A percentile compares a stretch with the other conserved stretches of the same genome.
Evolutionary conservation across 306 rosid genomes (phyloP).

Genomic region (Castanea sativa): DNA sequence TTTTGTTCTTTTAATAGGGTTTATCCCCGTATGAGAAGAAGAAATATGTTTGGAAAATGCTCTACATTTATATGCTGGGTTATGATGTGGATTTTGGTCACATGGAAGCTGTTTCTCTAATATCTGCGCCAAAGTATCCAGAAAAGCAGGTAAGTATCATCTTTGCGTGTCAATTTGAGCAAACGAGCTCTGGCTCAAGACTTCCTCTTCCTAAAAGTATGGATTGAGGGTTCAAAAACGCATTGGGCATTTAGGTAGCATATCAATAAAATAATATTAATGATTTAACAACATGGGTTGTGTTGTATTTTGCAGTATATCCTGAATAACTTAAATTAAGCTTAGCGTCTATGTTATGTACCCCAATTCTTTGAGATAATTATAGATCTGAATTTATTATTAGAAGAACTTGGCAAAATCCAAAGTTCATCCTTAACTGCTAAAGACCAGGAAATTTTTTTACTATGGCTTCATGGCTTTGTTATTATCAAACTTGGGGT

Average conservation of each 20-base stretch:
- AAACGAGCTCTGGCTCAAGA: no score
- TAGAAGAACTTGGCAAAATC: background rate
- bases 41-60: slow-evolving; percentile 99
- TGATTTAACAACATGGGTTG: background rate
- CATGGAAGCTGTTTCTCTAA: slow-evolving; percentile 98
- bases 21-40: slow-evolving; percentile 93
- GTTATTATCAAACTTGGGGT: background rate
- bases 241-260: no score
- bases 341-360: background rate
- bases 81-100: slow-evolving; percentile 99
- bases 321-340: background rate
- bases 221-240: no score
- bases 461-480: background rate
- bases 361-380: background rate
- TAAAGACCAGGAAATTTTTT: background rate
- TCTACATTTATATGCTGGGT: slow-evolving; percentile 93
- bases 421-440: background rate
- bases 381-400: background rate
- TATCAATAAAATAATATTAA: no score
- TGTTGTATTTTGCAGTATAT: background rate
- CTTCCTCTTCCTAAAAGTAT: no score
- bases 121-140: slow-evolving; percentile 99
- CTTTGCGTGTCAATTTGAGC: background rate
- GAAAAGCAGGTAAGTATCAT: slow-evolving; percentile 78
- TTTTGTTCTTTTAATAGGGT: slow-evolving; percentile 57